These are phyloP conservation scores for Oehlia diaphana DNA, from an alignment of 192 early-diverging fungal species.

Conservation along the genomic window DNA sequence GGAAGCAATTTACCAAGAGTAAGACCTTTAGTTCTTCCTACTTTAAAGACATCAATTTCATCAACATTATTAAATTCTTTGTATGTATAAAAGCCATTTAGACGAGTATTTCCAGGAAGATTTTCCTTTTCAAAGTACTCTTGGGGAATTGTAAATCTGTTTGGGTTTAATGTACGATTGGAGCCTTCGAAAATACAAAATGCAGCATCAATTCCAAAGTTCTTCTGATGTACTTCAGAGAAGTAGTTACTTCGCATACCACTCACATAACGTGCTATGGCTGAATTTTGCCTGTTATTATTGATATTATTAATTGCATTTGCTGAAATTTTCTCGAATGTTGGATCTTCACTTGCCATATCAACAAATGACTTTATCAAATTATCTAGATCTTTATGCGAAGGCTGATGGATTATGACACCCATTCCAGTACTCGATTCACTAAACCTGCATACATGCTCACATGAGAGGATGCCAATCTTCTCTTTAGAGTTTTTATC, in stretches of 20 bases:
- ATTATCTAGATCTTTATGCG: constrained; percentile 13
- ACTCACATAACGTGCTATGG: neutral
- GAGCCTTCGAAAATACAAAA: neutral
- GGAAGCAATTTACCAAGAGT: constrained; percentile 16
- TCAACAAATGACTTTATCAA: neutral
- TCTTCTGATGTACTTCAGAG: constrained; percentile 4
- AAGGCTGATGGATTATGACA: constrained; percentile 19
- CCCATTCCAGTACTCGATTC: neutral
- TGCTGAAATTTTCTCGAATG: neutral
- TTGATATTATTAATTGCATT: neutral
- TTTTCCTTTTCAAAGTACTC: neutral
- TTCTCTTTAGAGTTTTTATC: neutral
- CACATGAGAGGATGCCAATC: constrained; percentile 5
- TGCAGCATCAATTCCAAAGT: constrained; percentile 17
- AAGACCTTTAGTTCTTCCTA: constrained; percentile 10
- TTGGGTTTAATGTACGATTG: constrained; percentile 1
- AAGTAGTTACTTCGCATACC: neutral
- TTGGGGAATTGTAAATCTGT: neutral
- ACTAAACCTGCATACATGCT: constrained; percentile 13
- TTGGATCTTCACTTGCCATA: neutral
- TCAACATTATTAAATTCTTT: constrained; percentile 1
- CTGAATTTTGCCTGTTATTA: neutral
- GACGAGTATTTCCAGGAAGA: constrained; percentile 4
- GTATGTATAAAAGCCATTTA: constrained; percentile 16
- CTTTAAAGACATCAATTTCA: constrained; percentile 7